Evolutionary conservation across 306 rosid species (phyloP), one percentile per base, ranked within the genome.

Genomic region (Citrullus colocynthis): DNA sequence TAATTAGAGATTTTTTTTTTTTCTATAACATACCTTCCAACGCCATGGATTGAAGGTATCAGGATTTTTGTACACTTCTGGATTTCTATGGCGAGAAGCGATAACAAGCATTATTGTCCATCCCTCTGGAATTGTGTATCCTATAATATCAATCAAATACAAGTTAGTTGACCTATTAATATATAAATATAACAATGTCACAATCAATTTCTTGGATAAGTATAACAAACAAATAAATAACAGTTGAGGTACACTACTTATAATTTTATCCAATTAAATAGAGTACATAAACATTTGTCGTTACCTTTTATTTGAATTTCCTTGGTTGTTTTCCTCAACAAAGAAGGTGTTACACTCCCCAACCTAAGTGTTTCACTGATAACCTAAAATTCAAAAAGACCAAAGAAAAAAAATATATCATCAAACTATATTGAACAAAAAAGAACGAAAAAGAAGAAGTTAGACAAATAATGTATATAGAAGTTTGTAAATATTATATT

Each of bases 31-130:
- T 70, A 77, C 83, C 81, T 80, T 55, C 84, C 83, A 83, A 4
- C 86, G 86, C 79, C 81, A 63, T 52, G 84, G 84, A 20, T 83
- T 83, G 61, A 83, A 83, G 24, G 72, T 9, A 56, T 77, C 66
- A 0, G 84, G 86, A 4, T 80, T 81, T n/a, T 80, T 54, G 11
- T 71, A 83, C 12, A 74, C 36, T 4, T 55, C n/a, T 14, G 86
- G 79, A 14, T 80, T 61, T 57, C 81, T 24, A 1, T 83, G 86
- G 13, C 78, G 81, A 36, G 63, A 57, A 28, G 77, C 28, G 2
- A 41, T 83, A 0, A 24, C 82, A 56, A 41, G 42, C 79, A 83
- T 48, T 0, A 80, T 14, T 8, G 54, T 32, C 81, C 86, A 83
- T 42, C 84, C 82, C 20, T 77, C 78, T 0, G 84, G 83, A 24